Conservation (phyloP, 305 asterid genomes). For the Stenogyne calaminthoides region DNA sequence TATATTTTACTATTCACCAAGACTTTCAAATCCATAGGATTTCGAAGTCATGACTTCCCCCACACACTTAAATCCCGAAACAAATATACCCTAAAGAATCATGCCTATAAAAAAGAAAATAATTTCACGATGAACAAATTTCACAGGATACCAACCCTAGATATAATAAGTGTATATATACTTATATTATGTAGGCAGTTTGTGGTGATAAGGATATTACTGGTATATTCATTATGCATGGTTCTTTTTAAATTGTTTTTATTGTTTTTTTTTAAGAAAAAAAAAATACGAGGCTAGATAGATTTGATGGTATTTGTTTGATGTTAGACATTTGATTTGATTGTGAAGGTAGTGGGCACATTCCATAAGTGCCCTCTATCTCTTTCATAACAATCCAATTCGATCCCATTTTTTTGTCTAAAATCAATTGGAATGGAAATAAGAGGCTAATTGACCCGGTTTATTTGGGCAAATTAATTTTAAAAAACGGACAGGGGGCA, state of each 20-base stretch:
- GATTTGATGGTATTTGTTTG: conserved; percentile 12
- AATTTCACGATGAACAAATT: too few relatives aligned
- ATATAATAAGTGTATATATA: too few relatives aligned
- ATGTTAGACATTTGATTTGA: conserved; percentile 23
- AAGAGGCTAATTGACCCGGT: background rate
- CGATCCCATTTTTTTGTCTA: background rate
- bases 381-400: conserved; percentile 4
- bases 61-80: too few relatives aligned
- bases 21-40: too few relatives aligned
- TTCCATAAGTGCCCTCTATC: conserved; percentile 19
- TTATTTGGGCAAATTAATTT: background rate
- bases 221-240: conserved; percentile 15
- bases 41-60: too few relatives aligned
- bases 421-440: background rate
- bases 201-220: conserved; percentile 19
- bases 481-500: too few relatives aligned
- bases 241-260: background rate
- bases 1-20: too few relatives aligned
- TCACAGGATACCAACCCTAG: too few relatives aligned
- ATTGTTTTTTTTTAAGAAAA: background rate
- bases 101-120: too few relatives aligned
- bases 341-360: conserved; percentile 15
- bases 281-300: conserved; percentile 16
- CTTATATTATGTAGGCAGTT: conserved; percentile 5
- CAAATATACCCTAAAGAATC: too few relatives aligned